These are phyloP conservation scores for maize (Zea mays) DNA, from an alignment of 176 grass and related monocot genomes.

Conservation along the genomic window DNA sequence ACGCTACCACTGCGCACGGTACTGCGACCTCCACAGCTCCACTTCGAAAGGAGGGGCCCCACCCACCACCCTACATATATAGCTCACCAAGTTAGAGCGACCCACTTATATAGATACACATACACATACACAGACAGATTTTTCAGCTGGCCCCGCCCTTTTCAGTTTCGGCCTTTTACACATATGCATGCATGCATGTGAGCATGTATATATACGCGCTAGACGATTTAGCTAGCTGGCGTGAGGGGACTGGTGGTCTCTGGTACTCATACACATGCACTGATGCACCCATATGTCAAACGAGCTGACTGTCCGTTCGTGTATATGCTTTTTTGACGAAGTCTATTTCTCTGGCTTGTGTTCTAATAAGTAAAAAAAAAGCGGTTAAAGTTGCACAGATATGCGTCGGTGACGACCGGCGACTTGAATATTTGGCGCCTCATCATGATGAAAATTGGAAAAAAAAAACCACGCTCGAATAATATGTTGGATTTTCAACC, in stretches of 20 bases:
- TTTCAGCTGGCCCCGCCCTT: not conserved
- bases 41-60: not conserved
- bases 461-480: not conserved
- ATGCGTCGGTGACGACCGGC: conserved; percentile 21
- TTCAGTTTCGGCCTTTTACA: no score
- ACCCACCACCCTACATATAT: not conserved
- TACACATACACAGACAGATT: not conserved
- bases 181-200: no score
- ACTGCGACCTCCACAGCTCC: conserved; percentile 43
- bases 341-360: not conserved
- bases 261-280: not conserved
- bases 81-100: not conserved
- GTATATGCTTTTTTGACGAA: conserved; percentile 30
- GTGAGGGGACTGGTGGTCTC: not conserved
- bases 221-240: not conserved
- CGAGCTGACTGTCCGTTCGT: conserved; percentile 12
- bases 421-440: conserved; percentile 16
- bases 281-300: conserved; percentile 27
- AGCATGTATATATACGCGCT: not conserved
- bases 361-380: conserved; percentile 28
- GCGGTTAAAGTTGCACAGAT: conserved; percentile 46
- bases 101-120: not conserved
- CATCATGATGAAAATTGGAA: not conserved
- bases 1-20: conserved; percentile 28
- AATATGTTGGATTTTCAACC: not conserved